A percentile compares a stretch with the other conserved stretches of the same genome.
phyloP scores from a whole-genome alignment of 73 alveolate species.

The Breviolum minutum region DNA sequence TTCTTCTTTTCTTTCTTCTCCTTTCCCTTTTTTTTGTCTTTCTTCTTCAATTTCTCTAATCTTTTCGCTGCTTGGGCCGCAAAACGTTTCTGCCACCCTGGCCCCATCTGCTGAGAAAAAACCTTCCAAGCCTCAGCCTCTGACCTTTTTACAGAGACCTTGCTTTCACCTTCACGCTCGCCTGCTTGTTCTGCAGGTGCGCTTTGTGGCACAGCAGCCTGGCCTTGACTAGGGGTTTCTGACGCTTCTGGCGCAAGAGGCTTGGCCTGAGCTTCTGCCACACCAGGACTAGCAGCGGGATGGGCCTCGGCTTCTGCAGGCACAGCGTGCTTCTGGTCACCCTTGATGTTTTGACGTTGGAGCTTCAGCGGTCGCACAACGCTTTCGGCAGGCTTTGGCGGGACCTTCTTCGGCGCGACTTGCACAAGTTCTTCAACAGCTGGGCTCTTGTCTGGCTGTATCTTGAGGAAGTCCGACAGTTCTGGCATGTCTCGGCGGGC shows the following conservation, averaged over 20 bases:
- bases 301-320: not conserved
- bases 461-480: not conserved
- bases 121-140: not conserved
- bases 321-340: not conserved
- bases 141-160: not conserved
- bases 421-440: not conserved
- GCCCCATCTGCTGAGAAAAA: not conserved
- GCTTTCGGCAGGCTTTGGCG: not conserved
- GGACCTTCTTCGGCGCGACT: not conserved
- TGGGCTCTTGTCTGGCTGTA: not conserved
- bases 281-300: not conserved
- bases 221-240: not conserved
- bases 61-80: not conserved
- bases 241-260: not conserved
- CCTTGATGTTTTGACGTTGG: not conserved
- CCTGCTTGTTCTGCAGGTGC: not conserved
- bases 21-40: not conserved
- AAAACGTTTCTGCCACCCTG: not conserved
- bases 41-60: not conserved
- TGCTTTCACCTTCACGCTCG: not conserved
- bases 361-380: not conserved
- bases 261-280: not conserved
- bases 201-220: not conserved
- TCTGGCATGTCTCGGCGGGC: not conserved
- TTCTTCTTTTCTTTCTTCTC: not conserved